phyloP scores from a whole-genome alignment of 2,329 filamentous ascomycete species.

The Phialophora verrucosa region DNA sequence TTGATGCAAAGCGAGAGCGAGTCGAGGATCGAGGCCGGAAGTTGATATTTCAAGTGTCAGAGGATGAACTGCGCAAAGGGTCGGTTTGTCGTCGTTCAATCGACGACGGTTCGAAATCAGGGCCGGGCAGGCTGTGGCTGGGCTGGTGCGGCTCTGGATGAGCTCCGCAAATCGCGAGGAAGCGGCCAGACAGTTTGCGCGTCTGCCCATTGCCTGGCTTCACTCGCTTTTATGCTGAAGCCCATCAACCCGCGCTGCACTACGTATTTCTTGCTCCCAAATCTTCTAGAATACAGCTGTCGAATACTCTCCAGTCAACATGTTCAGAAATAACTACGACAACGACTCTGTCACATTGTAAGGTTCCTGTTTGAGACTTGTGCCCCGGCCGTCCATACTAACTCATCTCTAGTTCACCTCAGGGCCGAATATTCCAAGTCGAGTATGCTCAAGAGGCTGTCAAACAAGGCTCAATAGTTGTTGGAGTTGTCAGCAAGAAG shows the following conservation, averaged over 20 bases:
- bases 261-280: background rate
- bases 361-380: constrained; percentile 42
- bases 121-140: constrained; percentile 11
- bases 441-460: constrained; percentile 99
- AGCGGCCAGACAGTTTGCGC: constrained; percentile 19
- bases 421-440: constrained; percentile 99
- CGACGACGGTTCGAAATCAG: background rate
- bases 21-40: background rate
- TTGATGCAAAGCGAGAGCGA: constrained; percentile 8
- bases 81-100: background rate
- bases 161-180: constrained; percentile 23
- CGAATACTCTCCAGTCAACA: constrained; percentile 55
- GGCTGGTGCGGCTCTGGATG: constrained; percentile 10
- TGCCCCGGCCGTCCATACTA: constrained; percentile 17
- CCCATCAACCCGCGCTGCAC: constrained; percentile 11
- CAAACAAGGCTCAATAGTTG: constrained; percentile 97
- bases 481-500: constrained; percentile 96
- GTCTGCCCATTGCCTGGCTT: constrained; percentile 28
- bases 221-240: constrained; percentile 15
- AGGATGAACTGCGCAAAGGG: background rate
- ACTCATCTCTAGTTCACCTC: constrained; percentile 74
- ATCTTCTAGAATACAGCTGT: background rate
- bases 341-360: constrained; percentile 99
- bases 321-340: constrained; percentile 99
- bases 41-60: background rate